These are phyloP conservation scores for Clarireedia hainanense DNA, from an alignment of 2,329 filamentous ascomycete species.

Conservation along the genomic window DNA sequence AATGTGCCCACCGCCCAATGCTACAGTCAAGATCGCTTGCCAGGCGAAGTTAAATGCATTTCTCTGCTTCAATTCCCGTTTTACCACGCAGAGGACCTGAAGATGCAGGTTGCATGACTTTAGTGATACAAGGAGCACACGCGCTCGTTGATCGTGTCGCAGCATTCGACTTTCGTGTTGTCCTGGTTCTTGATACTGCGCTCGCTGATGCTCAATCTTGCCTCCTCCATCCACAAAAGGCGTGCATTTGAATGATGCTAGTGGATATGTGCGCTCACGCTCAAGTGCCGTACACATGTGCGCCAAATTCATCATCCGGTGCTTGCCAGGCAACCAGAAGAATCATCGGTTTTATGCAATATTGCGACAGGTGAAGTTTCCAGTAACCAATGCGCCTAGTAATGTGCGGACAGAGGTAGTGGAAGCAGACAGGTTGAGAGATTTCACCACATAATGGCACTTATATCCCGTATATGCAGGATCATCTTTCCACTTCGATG, in stretches of 20 bases:
- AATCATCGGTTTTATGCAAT: constrained; percentile 38
- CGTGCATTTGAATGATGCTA: constrained; percentile 9
- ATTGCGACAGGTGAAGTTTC: constrained; percentile 56
- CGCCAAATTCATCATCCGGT: constrained; percentile 30
- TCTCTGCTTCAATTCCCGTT: no score
- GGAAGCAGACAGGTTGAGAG: constrained; percentile 32
- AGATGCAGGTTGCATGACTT: neutral
- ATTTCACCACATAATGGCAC: constrained; percentile 17
- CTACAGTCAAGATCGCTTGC: no score
- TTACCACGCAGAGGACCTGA: no score
- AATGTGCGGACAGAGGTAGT: constrained; percentile 27
- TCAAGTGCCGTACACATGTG: constrained; percentile 25
- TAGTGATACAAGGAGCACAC: neutral
- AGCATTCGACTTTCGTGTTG: constrained; percentile 27
- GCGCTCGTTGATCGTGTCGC: neutral
- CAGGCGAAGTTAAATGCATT: no score
- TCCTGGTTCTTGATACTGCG: constrained; percentile 38
- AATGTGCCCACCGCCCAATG: no score
- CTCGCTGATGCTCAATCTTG: constrained; percentile 39
- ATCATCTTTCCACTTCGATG: constrained; percentile 5
- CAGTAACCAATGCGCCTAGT: constrained; percentile 30
- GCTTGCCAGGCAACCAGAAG: constrained; percentile 47
- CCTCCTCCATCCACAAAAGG: neutral
- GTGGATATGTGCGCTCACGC: constrained; percentile 2
- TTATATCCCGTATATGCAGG: constrained; percentile 11